Conservation (phyloP, 2,329 filamentous ascomycete species). For the Laburnicola sp. region DNA sequence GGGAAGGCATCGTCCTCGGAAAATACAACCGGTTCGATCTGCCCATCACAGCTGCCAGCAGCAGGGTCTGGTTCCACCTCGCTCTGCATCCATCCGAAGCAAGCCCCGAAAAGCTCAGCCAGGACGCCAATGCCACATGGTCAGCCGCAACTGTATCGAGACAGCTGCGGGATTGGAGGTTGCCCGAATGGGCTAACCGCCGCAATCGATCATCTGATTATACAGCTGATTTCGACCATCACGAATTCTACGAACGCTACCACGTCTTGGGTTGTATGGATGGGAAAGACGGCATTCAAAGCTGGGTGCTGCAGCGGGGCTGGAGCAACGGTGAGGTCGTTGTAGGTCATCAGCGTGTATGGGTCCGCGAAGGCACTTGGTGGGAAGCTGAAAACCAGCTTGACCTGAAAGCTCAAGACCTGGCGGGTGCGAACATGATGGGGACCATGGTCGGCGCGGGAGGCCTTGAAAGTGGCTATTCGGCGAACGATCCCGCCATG, state of each 20-base stretch:
- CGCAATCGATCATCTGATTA: slow-evolving; percentile 90
- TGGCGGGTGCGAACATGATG: slow-evolving; percentile 44
- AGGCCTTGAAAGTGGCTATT: slow-evolving; percentile 73
- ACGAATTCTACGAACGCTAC: slow-evolving; percentile 88
- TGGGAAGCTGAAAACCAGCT: slow-evolving; percentile 98
- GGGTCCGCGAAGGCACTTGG: slow-evolving; percentile 93
- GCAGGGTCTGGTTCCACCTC: slow-evolving; percentile 93
- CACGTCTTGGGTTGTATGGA: slow-evolving; percentile 81
- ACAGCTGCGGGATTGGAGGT: slow-evolving; percentile 88
- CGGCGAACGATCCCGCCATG: slow-evolving; percentile 58
- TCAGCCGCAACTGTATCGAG: slow-evolving; percentile 90
- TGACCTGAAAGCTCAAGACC: slow-evolving; percentile 73
- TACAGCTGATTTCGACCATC: slow-evolving; percentile 92
- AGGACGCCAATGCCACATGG: slow-evolving; percentile 79
- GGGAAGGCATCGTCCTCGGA: slow-evolving; percentile 79
- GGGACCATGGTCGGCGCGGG: slow-evolving; percentile 58
- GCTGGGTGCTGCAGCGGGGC: slow-evolving; percentile 88
- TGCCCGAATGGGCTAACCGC: slow-evolving; percentile 95
- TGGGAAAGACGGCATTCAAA: slow-evolving; percentile 89
- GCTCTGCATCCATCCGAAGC: slow-evolving; percentile 91
- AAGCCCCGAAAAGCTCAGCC: slow-evolving; percentile 72
- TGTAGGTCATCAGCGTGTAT: slow-evolving; percentile 86
- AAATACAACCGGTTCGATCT: slow-evolving; percentile 79
- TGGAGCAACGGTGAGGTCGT: slow-evolving; percentile 99
- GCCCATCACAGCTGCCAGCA: slow-evolving; percentile 72